phyloP scores from a whole-genome alignment of 176 grass and related monocot species.

The Cymbopogon citratus region DNA sequence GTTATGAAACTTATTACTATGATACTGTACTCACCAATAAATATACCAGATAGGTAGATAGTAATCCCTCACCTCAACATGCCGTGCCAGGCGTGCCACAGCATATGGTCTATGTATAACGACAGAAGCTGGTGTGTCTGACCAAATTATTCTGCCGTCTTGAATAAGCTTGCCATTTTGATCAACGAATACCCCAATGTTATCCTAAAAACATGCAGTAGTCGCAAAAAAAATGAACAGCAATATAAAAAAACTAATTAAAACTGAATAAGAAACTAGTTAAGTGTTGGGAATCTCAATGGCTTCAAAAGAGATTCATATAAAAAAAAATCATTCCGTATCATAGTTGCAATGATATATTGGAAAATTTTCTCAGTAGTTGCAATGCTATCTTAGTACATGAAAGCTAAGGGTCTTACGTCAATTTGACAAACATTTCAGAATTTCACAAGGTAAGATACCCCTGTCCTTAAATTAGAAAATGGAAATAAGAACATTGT shows the following conservation, averaged over 20 bases:
- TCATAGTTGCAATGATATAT: neutral
- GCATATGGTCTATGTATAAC: constrained; percentile 81
- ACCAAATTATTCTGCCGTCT: constrained; percentile 96
- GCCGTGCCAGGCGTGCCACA: constrained; percentile 63
- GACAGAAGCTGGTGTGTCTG: constrained; percentile 68
- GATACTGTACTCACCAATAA: neutral
- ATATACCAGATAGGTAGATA: constrained; percentile 16
- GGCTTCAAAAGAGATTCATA: neutral
- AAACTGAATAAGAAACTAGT: neutral
- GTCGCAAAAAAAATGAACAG: too few relatives aligned
- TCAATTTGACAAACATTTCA: constrained; percentile 17
- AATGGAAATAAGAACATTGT: neutral
- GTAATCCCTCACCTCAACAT: constrained; percentile 63
- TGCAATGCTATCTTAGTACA: neutral
- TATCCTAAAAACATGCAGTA: constrained; percentile 57
- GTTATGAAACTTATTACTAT: neutral
- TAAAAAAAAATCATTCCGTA: neutral
- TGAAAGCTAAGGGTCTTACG: constrained; percentile 9
- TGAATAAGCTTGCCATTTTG: constrained; percentile 98
- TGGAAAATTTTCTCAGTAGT: constrained; percentile 19
- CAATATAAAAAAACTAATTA: too few relatives aligned
- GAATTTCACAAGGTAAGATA: constrained; percentile 7
- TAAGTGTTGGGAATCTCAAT: neutral
- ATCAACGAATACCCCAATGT: constrained; percentile 95
- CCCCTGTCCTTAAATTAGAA: constrained; percentile 14